Evolutionary conservation across 768 basidiomycete genomes (phyloP).

Genomic region (Hygrocybe punicea): DNA sequence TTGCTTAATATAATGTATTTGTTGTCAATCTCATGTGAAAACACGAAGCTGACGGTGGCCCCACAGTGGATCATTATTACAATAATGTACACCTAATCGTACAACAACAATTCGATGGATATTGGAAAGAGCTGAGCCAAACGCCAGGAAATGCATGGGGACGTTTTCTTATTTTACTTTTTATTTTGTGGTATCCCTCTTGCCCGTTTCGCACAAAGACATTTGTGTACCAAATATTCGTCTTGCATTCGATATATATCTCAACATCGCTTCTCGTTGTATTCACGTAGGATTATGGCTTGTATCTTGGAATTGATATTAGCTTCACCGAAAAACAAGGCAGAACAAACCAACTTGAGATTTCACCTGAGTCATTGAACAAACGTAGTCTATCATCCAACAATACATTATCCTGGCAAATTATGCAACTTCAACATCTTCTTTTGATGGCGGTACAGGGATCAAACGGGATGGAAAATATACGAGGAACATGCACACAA

Average conservation of each 20-base stretch:
- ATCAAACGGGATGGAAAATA: not conserved
- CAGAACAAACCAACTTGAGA: no score
- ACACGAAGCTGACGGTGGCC: not conserved
- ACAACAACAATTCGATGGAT: not conserved
- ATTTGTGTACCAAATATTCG: not conserved
- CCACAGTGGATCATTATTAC: not conserved
- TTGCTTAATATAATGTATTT: not conserved
- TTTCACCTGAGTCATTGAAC: not conserved
- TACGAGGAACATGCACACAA: slow-evolving; percentile 3
- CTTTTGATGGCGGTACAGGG: not conserved
- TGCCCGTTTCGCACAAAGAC: not conserved
- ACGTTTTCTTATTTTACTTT: not conserved
- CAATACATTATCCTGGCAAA: not conserved
- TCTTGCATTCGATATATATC: no score
- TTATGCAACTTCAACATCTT: slow-evolving; percentile 1
- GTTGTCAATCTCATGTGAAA: not conserved
- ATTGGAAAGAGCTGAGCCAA: not conserved
- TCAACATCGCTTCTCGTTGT: not conserved
- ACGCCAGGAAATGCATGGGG: not conserved
- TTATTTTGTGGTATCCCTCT: not conserved
- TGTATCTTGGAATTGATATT: not conserved
- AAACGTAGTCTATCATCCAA: slow-evolving; percentile 1
- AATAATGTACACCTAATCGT: not conserved
- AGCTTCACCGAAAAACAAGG: not conserved
- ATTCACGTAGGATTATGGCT: not conserved